Conservation (phyloP, 2,329 filamentous ascomycete species). For the Microcera coccophila region DNA sequence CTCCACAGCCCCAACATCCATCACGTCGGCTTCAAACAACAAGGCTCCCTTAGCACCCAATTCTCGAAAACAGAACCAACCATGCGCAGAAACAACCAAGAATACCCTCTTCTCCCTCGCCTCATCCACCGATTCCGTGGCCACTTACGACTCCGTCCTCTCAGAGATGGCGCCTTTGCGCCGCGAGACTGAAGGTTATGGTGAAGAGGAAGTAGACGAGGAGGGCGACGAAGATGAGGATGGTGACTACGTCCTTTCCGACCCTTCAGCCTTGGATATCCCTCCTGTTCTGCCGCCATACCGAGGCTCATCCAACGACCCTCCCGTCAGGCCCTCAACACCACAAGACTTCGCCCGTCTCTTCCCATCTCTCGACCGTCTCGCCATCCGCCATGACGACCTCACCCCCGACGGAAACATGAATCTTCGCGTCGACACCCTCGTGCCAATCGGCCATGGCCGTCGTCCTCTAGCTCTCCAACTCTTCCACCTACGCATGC, state of each 20-base stretch:
- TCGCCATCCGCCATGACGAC: constrained; percentile 87
- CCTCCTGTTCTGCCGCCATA: constrained; percentile 54
- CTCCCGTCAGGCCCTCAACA: constrained; percentile 69
- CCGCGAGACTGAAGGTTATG: constrained; percentile 20
- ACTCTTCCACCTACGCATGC: constrained; percentile 93
- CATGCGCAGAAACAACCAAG: not conserved
- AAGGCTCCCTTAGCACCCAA: constrained; percentile 12
- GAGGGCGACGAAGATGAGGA: constrained; percentile 22
- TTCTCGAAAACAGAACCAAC: not conserved
- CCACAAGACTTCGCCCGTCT: constrained; percentile 77
- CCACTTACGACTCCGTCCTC: constrained; percentile 75
- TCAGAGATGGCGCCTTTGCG: constrained; percentile 28
- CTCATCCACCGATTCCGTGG: constrained; percentile 53
- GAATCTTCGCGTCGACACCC: constrained; percentile 86
- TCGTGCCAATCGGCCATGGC: constrained; percentile 55
- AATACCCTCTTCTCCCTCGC: constrained; percentile 18
- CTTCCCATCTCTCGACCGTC: constrained; percentile 78
- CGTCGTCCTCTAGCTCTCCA: constrained; percentile 64
- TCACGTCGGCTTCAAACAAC: constrained; percentile 22
- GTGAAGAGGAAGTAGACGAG: constrained; percentile 17
- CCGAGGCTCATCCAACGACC: constrained; percentile 54
- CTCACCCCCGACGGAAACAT: constrained; percentile 89
- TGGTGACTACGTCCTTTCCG: constrained; percentile 20
- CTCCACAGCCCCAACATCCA: constrained; percentile 28
- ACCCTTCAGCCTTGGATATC: constrained; percentile 35